Evolutionary conservation across 1,139 yeast species (phyloP), one percentile per base, ranked within the genome.

Genomic region (Debaryomyces singareniensis): DNA sequence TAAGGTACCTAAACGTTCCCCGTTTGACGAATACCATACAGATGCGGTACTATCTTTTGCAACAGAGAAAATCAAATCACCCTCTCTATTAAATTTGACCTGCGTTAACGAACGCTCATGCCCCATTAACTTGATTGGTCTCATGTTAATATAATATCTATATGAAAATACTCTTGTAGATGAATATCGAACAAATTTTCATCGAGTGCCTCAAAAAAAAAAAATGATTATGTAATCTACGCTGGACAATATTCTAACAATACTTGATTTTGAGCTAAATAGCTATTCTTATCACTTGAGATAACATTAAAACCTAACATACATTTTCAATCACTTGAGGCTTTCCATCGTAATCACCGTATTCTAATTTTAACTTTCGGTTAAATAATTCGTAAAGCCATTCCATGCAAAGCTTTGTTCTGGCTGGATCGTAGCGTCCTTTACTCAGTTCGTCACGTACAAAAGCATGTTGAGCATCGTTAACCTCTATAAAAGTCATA

Each of bases 1-100:
- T 44, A 86, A 75, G 35, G 99, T 91, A 31, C 98, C 99, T 38
- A 93, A 63, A 60, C 98, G 78, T 63, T 93, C 98, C 47, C 99
- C 99, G 55, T 89, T 91, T 42, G 84, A 81, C 16, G 96, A 76
- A 59, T 75, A 91, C 97, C 97, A 93, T 39, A 89, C 82, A 34
- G 87, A 79, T n/a, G 91, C 93, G 29, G 68, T 55, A 48, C 75
- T 75, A 72, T 89, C 98, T 60, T 93, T 87, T 47, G 96, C 89
- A 26, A 86, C 91, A 7, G 96, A 79, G 57, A 93, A 83, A 39
- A 93, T 72, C 45, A 93, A 65, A 58, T 93, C 99, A 29, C 99
- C 99, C 51, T 93, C 97, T 43, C 78, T 73, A 71, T 89, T 91
- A 67, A 79, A 91, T 55, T 84, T 89, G 45, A 91, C 91, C 70